These are phyloP conservation scores for Trichoderma pleuroti DNA, from an alignment of 2,329 filamentous ascomycete species.

Conservation along the genomic window DNA sequence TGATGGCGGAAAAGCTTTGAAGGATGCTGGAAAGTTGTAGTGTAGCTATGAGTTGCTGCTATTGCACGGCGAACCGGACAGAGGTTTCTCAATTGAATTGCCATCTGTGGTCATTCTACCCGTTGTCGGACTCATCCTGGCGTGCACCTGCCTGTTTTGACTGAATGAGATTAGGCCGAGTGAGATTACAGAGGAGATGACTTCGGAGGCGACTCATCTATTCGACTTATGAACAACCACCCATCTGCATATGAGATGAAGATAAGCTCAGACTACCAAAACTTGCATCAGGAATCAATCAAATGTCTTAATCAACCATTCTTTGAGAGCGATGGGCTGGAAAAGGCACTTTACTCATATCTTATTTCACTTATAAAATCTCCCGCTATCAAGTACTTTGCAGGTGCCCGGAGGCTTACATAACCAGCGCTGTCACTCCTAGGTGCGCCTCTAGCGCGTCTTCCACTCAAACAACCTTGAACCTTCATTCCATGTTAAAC, in stretches of 20 bases:
- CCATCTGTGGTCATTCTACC: background rate
- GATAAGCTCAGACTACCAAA: background rate
- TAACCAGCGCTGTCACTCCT: too few relatives aligned
- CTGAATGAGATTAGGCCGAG: background rate
- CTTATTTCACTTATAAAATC: background rate
- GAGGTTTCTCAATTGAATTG: background rate
- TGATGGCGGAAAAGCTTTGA: conserved; percentile 67
- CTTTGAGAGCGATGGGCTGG: too few relatives aligned
- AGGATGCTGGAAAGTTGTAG: conserved; percentile 52
- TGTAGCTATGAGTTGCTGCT: background rate
- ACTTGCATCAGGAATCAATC: background rate
- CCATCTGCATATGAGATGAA: background rate
- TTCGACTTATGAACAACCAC: background rate
- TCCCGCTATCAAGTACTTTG: background rate
- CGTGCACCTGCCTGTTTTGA: background rate
- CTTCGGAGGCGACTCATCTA: background rate
- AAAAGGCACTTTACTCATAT: background rate
- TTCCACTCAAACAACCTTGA: too few relatives aligned
- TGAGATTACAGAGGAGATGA: background rate
- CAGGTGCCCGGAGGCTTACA: too few relatives aligned
- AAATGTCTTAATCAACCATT: background rate
- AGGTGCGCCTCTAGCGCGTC: too few relatives aligned
- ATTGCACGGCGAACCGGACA: background rate
- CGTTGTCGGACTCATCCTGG: background rate
- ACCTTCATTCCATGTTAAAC: too few relatives aligned